Conservation (phyloP, 2,329 filamentous ascomycete genomes). For the Myriosclerotinia curreyana region DNA sequence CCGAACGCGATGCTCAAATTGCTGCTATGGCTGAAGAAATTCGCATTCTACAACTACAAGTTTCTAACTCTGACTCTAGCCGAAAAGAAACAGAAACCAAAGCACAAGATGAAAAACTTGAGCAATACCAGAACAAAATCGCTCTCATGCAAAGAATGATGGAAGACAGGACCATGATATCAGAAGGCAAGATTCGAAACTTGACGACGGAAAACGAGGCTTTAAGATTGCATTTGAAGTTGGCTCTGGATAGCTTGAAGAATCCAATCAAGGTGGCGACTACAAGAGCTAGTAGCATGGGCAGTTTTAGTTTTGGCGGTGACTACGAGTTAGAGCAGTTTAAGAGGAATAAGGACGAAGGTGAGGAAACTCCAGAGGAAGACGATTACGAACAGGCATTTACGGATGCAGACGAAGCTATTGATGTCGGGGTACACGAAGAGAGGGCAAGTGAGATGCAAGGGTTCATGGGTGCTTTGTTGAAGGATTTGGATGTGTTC, state of each 20-base stretch:
- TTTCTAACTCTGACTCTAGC: slow-evolving; percentile 54
- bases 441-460: slow-evolving; percentile 66
- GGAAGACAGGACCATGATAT: slow-evolving; percentile 88
- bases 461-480: slow-evolving; percentile 77
- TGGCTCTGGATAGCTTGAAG: slow-evolving; percentile 81
- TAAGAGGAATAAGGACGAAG: slow-evolving; percentile 35
- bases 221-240: slow-evolving; percentile 78
- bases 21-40: slow-evolving; percentile 94
- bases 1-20: slow-evolving; percentile 92
- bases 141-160: slow-evolving; percentile 88
- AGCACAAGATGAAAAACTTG: slow-evolving; percentile 73
- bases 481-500: slow-evolving; percentile 77
- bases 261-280: slow-evolving; percentile 72
- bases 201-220: slow-evolving; percentile 89
- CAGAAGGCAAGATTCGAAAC: slow-evolving; percentile 89
- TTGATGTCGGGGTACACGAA: slow-evolving; percentile 50
- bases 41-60: slow-evolving; percentile 73
- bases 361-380: slow-evolving; percentile 23
- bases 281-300: slow-evolving; percentile 31
- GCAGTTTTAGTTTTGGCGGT: slow-evolving; percentile 25
- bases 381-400: slow-evolving; percentile 39
- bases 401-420: slow-evolving; percentile 60
- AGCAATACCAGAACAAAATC: slow-evolving; percentile 93
- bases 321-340: slow-evolving; percentile 32
- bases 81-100: slow-evolving; percentile 69